Evolutionary conservation across 2,329 filamentous ascomycete species (phyloP), one percentile per base, ranked within the genome.

Genomic region (Colletotrichum spaethianum): DNA sequence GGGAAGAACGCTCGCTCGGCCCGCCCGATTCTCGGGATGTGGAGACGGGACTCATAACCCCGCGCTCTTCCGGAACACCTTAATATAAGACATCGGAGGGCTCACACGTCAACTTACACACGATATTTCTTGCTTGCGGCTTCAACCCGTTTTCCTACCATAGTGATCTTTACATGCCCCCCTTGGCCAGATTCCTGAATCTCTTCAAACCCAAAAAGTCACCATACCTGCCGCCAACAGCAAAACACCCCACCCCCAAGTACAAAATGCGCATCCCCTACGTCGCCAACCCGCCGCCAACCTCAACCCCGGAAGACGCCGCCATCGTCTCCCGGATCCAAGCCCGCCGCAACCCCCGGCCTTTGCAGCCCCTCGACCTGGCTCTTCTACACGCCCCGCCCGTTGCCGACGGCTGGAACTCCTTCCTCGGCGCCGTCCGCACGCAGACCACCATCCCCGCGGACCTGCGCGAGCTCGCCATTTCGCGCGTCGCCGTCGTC

Each of bases 401-500:
- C 23, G 88, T 96, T 1, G 93, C 93, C 20, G 91, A 94, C 82
- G 93, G 93, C 63, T 93, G 92, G 91, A 93, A 93, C 83, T 83
- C 85, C 16, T 92, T 93, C 80, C 86, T 93, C 14, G 91, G 91
- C 71, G 89, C 90, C 33, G 81, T 92, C 42, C 87, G 90, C 74
- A 90, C 88, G 52, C 82, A 83, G 74, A 88, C 89, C 31, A 79
- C 77, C 4, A 77, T 92, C 7, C 66, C 82, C 4, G 86, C 85
- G 60, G 86, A 89, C 75, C 78, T 94, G 64, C 91, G 93, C 75
- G 94, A 97, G 84, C 86, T 95, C 23, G 92, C 93, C 75, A 95
- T 97, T 76, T 94, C 91, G 77, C 89, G 94, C 60, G 93, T 97
- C 18, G 94, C 94, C 16, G 91, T 93, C 20, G 88, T 94, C 77